Evolutionary conservation across 257 asterid genomes (phyloP).

Genomic region (Forsythia suspensa): DNA sequence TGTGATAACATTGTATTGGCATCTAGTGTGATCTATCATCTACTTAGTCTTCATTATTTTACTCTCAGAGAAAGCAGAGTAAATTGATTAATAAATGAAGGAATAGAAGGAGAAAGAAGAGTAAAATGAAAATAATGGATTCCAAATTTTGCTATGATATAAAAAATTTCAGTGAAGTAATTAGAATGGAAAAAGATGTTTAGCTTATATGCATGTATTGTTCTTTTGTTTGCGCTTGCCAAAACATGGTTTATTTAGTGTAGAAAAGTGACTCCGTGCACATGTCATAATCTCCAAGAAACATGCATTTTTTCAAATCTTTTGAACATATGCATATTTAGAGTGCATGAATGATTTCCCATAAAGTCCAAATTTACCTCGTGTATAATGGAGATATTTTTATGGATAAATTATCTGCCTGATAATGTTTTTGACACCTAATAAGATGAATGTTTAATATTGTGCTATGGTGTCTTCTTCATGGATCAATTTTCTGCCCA

Average conservation of each 20-base stretch:
- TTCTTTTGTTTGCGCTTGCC: not conserved
- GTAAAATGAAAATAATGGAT: not conserved
- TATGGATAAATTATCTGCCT: not conserved
- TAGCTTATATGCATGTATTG: not conserved
- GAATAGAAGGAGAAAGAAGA: not conserved
- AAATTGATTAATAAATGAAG: not conserved
- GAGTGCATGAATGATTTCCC: not conserved
- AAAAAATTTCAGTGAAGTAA: not conserved
- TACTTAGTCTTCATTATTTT: not conserved
- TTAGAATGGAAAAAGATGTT: not conserved
- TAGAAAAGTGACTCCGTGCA: not conserved
- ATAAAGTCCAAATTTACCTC: not conserved
- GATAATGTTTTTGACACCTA: not conserved
- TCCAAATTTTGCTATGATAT: not conserved
- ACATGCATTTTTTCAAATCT: not conserved
- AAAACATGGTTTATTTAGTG: not conserved
- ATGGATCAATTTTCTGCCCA: not conserved
- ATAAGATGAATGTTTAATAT: not conserved
- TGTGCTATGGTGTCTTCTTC: not conserved
- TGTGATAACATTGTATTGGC: not conserved
- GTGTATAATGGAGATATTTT: not conserved
- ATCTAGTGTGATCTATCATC: not conserved
- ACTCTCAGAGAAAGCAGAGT: not conserved
- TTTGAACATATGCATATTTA: not conserved
- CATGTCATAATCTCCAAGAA: not conserved